Evolutionary conservation across 305 asterid genomes (phyloP).

Genomic region (Solanum hybrid): DNA sequence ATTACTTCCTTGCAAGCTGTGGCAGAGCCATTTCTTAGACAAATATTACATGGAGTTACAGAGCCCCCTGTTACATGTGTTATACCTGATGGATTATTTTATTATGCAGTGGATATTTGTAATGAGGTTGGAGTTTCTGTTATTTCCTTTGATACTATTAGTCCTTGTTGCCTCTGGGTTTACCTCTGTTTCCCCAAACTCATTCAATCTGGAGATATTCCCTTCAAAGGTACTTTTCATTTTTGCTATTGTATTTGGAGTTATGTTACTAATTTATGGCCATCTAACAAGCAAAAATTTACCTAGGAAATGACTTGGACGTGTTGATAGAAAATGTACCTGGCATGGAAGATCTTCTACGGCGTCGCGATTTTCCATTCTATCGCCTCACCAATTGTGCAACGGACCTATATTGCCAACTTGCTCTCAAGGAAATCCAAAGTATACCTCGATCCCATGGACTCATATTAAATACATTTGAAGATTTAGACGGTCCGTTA

Average conservation of each 20-base stretch:
- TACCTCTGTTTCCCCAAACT: background rate
- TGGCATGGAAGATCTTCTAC: background rate
- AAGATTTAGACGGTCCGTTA: background rate
- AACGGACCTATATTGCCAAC: background rate
- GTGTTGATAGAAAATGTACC: background rate
- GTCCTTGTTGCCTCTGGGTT: background rate
- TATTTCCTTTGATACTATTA: background rate
- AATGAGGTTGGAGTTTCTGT: background rate
- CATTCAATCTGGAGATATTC: background rate
- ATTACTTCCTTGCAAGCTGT: background rate
- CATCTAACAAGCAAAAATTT: background rate
- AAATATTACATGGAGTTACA: background rate
- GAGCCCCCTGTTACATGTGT: fast-evolving
- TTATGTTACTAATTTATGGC: background rate
- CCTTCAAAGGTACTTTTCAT: background rate
- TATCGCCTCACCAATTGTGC: background rate
- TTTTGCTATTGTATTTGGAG: background rate
- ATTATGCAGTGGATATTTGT: background rate
- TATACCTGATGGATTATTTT: background rate
- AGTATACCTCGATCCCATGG: background rate
- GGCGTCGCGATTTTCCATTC: background rate
- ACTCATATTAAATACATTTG: background rate
- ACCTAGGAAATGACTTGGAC: background rate
- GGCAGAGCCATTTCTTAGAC: background rate
- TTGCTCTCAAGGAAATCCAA: background rate